Base-by-base conservation (phyloP, 352 stramenopile species). In the Phytophthora kernoviae region DNA sequence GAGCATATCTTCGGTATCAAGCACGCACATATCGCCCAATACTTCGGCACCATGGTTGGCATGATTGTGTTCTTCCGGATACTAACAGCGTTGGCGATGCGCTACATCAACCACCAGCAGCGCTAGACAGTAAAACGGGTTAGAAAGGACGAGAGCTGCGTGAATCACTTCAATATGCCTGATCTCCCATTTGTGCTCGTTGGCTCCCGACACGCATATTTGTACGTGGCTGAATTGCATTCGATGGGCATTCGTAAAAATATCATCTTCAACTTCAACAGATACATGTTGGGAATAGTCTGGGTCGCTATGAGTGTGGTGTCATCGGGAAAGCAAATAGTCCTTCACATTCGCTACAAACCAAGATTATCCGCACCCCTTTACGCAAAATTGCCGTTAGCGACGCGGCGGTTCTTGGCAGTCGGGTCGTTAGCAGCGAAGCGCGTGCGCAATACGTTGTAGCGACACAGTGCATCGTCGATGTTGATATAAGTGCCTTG, bases 401-500 rank as follows among this genome's bases (percentile, higher is more conserved):
- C 77, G 7, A 86, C 79, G 42, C 84, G 80, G 22, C 71, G 80
- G 55, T 91, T 91, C 72, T 87, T 88, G 51, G 76, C 57, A 15
- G 53, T 51, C 1, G 68, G 50, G 27, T 85, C 58, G 21, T 78
- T 58, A 15, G 49, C 40, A 2, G 68, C 77, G 41, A 92, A 82
- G 53, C 77, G 78, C 15, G 81, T 61, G 37, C 80, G 77, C 36
- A 96, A 66, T 12, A 80, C 80, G 37, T 93, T 90, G 78, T 88
- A 96, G 56, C 85, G 79, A 34, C 81, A 93, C n/a, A 91, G 55
- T 24, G 83, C 87, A 64, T 96, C 85, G 58, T 96, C 87, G 54
- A 96, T 94, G 68, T 94, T 96, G 57, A 96, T 30, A 58, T 96
- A 96, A 2, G 84, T 93, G 56, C 87, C 87, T 58, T 96, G 87